Evolutionary conservation across 106 monocot genomes (phyloP).

Genomic region (Dioscorea zingiberensis): DNA sequence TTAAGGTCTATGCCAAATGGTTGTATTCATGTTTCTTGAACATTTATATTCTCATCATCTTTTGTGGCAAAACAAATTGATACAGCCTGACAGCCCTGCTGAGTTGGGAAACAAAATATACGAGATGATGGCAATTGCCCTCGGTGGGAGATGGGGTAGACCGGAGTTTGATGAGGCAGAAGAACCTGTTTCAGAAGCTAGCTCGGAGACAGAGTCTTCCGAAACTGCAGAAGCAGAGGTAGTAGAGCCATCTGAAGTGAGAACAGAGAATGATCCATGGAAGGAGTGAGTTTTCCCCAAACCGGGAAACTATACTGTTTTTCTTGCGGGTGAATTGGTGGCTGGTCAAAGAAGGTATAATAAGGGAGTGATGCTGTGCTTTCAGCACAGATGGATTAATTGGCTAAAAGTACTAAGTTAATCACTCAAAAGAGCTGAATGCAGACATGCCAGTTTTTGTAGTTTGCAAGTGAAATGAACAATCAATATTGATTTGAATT

Average conservation of each 20-base stretch:
- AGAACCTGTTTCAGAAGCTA: slow-evolving; percentile 12
- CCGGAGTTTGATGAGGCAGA: slow-evolving; percentile 37
- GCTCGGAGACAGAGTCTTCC: slow-evolving; percentile 2
- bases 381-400: neutral
- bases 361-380: neutral
- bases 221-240: slow-evolving; percentile 58
- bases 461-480: neutral
- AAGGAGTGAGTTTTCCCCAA: slow-evolving; percentile 38
- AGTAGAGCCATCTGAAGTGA: slow-evolving; percentile 84
- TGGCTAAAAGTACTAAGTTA: no score
- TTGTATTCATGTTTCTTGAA: neutral
- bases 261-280: slow-evolving; percentile 88
- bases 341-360: neutral
- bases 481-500: no score
- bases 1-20: neutral
- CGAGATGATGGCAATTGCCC: slow-evolving; percentile 99
- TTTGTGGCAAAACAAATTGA: neutral
- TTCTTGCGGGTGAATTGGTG: neutral
- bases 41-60: neutral
- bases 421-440: neutral
- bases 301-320: neutral
- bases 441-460: neutral
- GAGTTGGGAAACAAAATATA: slow-evolving; percentile 92
- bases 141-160: slow-evolving; percentile 97
- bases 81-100: slow-evolving; percentile 95